These are phyloP conservation scores for Spathaspora hagerdaliae DNA, from an alignment of 805 yeast genomes.

Conservation along the genomic window DNA sequence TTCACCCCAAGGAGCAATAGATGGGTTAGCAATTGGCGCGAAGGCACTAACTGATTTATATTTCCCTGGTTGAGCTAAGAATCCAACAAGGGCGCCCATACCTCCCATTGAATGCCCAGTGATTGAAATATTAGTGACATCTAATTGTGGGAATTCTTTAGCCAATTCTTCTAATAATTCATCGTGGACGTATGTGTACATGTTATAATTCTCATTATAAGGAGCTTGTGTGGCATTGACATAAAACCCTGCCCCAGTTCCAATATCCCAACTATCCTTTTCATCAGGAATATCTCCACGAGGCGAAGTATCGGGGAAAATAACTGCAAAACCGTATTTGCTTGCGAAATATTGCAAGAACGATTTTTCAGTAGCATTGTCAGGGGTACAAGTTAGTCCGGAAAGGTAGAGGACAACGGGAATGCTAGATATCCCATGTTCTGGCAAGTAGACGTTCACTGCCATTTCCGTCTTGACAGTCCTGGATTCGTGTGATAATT, in stretches of 20 bases:
- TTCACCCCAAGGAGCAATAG: slow-evolving; percentile 78
- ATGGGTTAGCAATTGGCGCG: slow-evolving; percentile 85
- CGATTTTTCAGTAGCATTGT: slow-evolving; percentile 92
- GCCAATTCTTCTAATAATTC: slow-evolving; percentile 63
- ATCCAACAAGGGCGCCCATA: slow-evolving; percentile 76
- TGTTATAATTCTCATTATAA: slow-evolving; percentile 69
- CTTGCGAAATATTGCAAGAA: slow-evolving; percentile 78
- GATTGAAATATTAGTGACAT: slow-evolving; percentile 63
- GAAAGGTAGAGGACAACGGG: slow-evolving; percentile 81
- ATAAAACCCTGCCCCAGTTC: slow-evolving; percentile 94
- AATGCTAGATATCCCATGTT: slow-evolving; percentile 22
- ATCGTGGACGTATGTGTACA: slow-evolving; percentile 77
- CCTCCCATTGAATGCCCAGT: slow-evolving; percentile 99
- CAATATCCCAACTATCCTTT: slow-evolving; percentile 83
- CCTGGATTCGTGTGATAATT: slow-evolving; percentile 69
- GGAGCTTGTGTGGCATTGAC: slow-evolving; percentile 76
- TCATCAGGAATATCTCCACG: slow-evolving; percentile 84
- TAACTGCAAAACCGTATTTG: slow-evolving; percentile 78
- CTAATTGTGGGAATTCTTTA: slow-evolving; percentile 43
- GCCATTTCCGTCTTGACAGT: slow-evolving; percentile 71
- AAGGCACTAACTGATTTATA: slow-evolving; percentile 85
- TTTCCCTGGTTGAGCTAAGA: slow-evolving; percentile 62
- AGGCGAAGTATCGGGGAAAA: slow-evolving; percentile 97
- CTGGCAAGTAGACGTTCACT: slow-evolving; percentile 81
- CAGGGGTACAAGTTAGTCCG: slow-evolving; percentile 91